Base-by-base conservation (phyloP, 2,329 filamentous ascomycete genomes). In the Botryotinia calthae region DNA sequence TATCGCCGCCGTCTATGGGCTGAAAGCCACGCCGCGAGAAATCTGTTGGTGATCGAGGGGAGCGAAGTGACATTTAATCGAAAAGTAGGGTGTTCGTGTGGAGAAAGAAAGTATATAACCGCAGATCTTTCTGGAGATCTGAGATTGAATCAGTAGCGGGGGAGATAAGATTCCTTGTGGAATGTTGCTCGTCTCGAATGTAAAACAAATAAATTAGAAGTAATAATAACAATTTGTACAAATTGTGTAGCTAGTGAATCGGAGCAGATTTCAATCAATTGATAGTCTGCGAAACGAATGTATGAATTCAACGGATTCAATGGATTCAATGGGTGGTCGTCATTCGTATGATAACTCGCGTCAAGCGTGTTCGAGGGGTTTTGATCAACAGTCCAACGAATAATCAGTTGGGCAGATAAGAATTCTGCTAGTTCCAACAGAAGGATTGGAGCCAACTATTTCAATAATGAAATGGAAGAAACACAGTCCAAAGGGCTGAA, bases 21-120 rank as follows among this genome's bases (percentile, higher is more conserved):
- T 79, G 74, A 73, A 80, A 80, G 40, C 79, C 79, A 40, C 73
- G 73, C 34, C 76, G 74, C 14, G 74, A 77, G 70, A 78, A 79
- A 66, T 75, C 73, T 44, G 72, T 76, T 14, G 76, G 77, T 20
- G 77, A 77, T 73, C 74, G 73, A 37, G 77, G 78, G 34, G 75
- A 77, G 42, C 77, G 79, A 42, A 77, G 70, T 62, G 79, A 79
- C 78, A 80, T 79, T 74, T 69, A 71, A 42, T 48, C 42, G n/a
- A 59, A 44, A 22, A 9, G 34, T 42, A 16, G 28, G 2, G 6
- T 14, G 16, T 71, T 42, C 22, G 37, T 44, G 46, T 20, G 18
- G 25, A 8, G 31, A 42, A 28, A 31, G 46, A 22, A 56, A 56
- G 46, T 58, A 25, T 58, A 31, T 8, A 71, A 25, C 51, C 51